phyloP scores from a whole-genome alignment of 164 flowering plant genomes.

The Protea cynaroides region DNA sequence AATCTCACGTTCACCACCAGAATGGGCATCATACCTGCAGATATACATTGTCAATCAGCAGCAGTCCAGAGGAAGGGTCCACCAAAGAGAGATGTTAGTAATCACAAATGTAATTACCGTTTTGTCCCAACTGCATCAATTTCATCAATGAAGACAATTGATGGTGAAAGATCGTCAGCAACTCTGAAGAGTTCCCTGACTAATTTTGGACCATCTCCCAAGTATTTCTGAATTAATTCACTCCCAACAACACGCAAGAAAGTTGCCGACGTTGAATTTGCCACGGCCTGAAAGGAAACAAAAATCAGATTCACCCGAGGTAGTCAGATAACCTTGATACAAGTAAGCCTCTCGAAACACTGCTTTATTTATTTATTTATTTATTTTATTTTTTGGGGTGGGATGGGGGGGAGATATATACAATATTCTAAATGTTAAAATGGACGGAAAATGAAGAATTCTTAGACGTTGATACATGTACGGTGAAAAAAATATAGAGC shows the following conservation, averaged over 20 bases:
- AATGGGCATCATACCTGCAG: conserved; percentile 82
- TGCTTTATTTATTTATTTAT: no score
- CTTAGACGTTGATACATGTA: no score
- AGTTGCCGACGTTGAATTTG: conserved; percentile 92
- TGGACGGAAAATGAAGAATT: no score
- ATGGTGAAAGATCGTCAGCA: conserved; percentile 94
- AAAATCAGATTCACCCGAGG: conserved; percentile 1
- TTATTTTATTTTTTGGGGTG: no score
- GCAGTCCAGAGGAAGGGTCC: not conserved
- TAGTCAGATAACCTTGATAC: not conserved
- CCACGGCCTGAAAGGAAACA: conserved; percentile 63
- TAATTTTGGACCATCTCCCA: conserved; percentile 94
- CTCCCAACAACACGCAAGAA: conserved; percentile 92
- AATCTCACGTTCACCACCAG: conserved; percentile 96
- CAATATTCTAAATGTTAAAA: no score
- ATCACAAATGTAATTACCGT: conserved; percentile 32
- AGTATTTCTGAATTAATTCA: conserved; percentile 86
- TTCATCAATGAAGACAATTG: conserved; percentile 95
- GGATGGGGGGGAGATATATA: no score
- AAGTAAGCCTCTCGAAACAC: no score
- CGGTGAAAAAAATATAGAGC: no score
- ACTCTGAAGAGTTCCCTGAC: conserved; percentile 92
- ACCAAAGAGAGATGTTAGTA: not conserved
- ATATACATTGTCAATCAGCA: not conserved
- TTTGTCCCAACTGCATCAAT: conserved; percentile 94